Conservation (phyloP, 139 green algal genomes). For the Haematococcus sp. region DNA sequence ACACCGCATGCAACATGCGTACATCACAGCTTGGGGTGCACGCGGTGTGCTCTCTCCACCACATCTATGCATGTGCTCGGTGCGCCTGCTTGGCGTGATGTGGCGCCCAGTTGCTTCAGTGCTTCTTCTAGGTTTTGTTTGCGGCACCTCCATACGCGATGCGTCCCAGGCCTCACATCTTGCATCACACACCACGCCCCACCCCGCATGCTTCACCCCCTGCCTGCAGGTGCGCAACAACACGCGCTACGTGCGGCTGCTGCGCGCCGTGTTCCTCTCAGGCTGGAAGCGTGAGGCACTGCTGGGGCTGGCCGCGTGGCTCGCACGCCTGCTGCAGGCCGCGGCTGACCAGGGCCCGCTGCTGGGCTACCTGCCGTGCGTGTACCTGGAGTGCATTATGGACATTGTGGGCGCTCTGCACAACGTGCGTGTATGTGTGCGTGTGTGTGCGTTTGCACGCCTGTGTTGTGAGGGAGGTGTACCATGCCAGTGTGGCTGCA, state of each 20-base stretch:
- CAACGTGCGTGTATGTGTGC: neutral
- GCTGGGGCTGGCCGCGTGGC: slow-evolving; percentile 7
- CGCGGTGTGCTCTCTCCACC: neutral
- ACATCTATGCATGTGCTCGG: too few relatives aligned
- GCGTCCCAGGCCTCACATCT: too few relatives aligned
- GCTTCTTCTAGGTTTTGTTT: too few relatives aligned
- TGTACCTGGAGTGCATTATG: slow-evolving; percentile 44
- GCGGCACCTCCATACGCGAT: too few relatives aligned
- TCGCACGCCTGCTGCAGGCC: slow-evolving; percentile 1
- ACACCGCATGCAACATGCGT: too few relatives aligned
- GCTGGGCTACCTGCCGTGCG: slow-evolving; percentile 86
- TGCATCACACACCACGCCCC: too few relatives aligned
- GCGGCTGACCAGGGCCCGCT: slow-evolving; percentile 53
- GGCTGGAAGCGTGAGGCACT: slow-evolving; percentile 36
- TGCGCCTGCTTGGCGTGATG: too few relatives aligned
- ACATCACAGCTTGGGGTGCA: too few relatives aligned
- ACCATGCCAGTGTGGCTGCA: too few relatives aligned
- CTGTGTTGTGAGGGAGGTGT: too few relatives aligned
- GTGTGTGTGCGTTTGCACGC: too few relatives aligned
- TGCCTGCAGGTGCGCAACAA: slow-evolving; percentile 3
- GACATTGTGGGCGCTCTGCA: slow-evolving; percentile 22
- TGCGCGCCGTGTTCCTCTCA: slow-evolving; percentile 36
- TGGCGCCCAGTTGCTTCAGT: too few relatives aligned
- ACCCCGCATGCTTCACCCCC: slow-evolving; percentile 8
- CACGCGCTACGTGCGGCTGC: slow-evolving; percentile 11